Evolutionary conservation across 225 moss, liverwort and hornwort genomes (phyloP).

Genomic region (Bryum argenteum): DNA sequence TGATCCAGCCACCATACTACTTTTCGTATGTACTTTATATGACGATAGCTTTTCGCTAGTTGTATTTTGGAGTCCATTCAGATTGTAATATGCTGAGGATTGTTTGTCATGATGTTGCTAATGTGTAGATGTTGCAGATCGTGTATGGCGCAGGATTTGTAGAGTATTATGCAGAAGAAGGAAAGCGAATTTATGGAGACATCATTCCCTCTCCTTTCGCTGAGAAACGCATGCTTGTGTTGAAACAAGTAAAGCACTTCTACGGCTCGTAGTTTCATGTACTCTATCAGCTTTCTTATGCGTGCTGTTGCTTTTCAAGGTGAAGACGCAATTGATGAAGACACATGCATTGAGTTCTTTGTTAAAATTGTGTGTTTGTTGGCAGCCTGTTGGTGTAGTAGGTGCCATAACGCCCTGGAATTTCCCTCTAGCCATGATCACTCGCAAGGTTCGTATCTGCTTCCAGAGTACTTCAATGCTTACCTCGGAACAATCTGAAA

Average conservation of each 20-base stretch:
- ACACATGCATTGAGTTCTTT: conserved; percentile 3
- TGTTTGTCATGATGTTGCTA: conserved; percentile 20
- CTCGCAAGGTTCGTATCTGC: conserved; percentile 73
- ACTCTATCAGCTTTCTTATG: neutral
- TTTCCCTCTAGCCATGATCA: conserved; percentile 94
- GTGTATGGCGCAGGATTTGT: conserved; percentile 85
- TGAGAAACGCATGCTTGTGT: conserved; percentile 79
- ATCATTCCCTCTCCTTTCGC: conserved; percentile 71
- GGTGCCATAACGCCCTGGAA: conserved; percentile 94
- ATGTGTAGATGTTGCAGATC: conserved; percentile 60
- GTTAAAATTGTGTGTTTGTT: conserved; percentile 20
- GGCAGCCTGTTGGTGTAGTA: conserved; percentile 90
- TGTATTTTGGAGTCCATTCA: conserved; percentile 3
- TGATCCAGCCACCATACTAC: conserved; percentile 26
- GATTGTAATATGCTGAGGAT: conserved; percentile 1
- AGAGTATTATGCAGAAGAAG: conserved; percentile 87
- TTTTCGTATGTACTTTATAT: neutral
- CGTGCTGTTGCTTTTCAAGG: neutral
- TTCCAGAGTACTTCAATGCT: neutral
- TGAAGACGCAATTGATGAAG: neutral
- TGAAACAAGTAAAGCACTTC: conserved; percentile 65
- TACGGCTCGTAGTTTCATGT: conserved; percentile 6
- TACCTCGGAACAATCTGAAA: neutral
- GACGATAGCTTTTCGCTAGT: neutral
- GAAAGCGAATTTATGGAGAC: conserved; percentile 81